A percentile compares a stretch with the other conserved stretches of the same genome.
Evolutionary conservation across 2,329 filamentous ascomycete genomes (phyloP).

Genomic region (Fusarium denticulatum): DNA sequence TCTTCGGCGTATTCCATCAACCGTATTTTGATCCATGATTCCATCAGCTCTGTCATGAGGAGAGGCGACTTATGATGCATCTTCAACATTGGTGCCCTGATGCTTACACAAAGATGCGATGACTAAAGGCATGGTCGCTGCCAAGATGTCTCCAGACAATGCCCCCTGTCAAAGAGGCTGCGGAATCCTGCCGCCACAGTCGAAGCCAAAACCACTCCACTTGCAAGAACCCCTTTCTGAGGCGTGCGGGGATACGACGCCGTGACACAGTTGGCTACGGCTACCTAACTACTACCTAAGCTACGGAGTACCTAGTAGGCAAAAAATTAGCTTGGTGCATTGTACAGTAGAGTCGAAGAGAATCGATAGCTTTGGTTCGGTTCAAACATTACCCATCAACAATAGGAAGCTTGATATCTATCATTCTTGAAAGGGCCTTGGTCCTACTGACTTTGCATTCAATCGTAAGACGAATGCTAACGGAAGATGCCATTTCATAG

Average conservation of each 20-base stretch:
- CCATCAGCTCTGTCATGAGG: not conserved
- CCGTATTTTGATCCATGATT: not conserved
- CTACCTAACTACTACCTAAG: not conserved
- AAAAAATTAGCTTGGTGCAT: constrained; percentile 16
- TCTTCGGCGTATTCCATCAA: not conserved
- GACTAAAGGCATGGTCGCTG: not conserved
- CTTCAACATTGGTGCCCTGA: not conserved
- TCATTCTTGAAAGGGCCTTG: not conserved
- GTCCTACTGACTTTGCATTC: not conserved
- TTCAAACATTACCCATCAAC: constrained; percentile 25
- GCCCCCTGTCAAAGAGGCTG: constrained; percentile 40
- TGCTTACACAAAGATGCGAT: not conserved
- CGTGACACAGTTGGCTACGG: constrained; percentile 22
- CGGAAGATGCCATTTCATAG: constrained; percentile 14
- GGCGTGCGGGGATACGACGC: constrained; percentile 26
- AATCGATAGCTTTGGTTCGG: constrained; percentile 35
- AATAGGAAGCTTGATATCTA: not conserved
- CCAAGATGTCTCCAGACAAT: constrained; percentile 3
- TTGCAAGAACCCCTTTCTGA: constrained; percentile 43
- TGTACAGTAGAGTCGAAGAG: constrained; percentile 16
- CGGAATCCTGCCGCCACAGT: constrained; percentile 44
- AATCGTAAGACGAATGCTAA: constrained; percentile 7
- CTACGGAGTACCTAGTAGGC: not conserved
- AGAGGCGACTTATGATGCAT: not conserved
- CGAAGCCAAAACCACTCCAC: constrained; percentile 29